phyloP scores from a whole-genome alignment of 2,329 filamentous ascomycete genomes.

The Xylariaceae sp. region DNA sequence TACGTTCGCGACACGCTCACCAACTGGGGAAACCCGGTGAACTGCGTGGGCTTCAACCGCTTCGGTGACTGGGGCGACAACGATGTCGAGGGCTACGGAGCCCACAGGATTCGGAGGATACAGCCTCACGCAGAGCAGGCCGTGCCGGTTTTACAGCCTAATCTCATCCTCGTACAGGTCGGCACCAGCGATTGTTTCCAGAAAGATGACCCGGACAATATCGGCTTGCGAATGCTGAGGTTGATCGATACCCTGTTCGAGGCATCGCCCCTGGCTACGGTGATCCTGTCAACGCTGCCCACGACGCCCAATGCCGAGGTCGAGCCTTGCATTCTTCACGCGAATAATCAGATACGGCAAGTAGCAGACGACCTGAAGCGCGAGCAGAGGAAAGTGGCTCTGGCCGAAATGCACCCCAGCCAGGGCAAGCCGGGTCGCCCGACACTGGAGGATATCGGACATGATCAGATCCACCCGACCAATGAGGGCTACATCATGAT shows the following conservation, averaged over 20 bases:
- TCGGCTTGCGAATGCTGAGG: constrained; percentile 22
- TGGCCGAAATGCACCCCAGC: constrained; percentile 29
- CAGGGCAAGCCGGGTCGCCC: constrained; percentile 24
- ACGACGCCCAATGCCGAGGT: constrained; percentile 23
- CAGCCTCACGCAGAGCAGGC: constrained; percentile 22
- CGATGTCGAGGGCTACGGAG: constrained; percentile 26
- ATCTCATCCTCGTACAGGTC: constrained; percentile 27
- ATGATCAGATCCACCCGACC: constrained; percentile 26
- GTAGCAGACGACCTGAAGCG: constrained; percentile 22
- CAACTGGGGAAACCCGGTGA: constrained; percentile 24
- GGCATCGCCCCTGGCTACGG: constrained; percentile 20
- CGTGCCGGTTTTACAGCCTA: constrained; percentile 25
- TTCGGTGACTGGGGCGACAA: constrained; percentile 28
- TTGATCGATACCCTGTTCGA: constrained; percentile 22
- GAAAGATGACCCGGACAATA: constrained; percentile 19
- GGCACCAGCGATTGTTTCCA: constrained; percentile 29
- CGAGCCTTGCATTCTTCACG: constrained; percentile 24
- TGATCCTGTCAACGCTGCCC: constrained; percentile 27
- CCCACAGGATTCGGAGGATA: constrained; percentile 22
- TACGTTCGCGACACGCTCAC: constrained; percentile 26
- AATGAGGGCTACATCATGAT: constrained; percentile 30
- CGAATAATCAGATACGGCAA: constrained; percentile 27
- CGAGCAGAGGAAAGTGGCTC: constrained; percentile 21
- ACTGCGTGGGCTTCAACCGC: constrained; percentile 28
- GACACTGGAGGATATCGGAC: constrained; percentile 23